Percentiles rank a stretch among this genome's conserved stretches.
Conservation (phyloP, 805 yeast genomes). For the Nakazawaea laoshanensis region DNA sequence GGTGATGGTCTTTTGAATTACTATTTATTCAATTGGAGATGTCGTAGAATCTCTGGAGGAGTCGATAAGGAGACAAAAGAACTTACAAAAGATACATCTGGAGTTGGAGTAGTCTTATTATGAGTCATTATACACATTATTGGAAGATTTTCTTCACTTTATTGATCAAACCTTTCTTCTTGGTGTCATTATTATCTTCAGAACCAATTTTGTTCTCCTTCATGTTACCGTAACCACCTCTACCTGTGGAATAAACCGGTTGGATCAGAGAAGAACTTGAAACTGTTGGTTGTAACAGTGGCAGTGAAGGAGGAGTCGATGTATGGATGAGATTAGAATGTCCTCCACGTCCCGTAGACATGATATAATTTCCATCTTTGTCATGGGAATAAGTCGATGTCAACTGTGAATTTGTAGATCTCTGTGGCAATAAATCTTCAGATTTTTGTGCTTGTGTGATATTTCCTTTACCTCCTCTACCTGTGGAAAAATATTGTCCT, state of each 20-base stretch:
- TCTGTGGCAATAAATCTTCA: slow-evolving; percentile 11
- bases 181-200: slow-evolving; percentile 32
- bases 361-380: slow-evolving; percentile 24
- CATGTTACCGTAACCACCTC: slow-evolving; percentile 53
- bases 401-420: slow-evolving; percentile 11
- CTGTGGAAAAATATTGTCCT: slow-evolving; percentile 16
- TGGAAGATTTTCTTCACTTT: slow-evolving; percentile 9
- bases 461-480: slow-evolving; percentile 29
- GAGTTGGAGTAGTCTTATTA: slow-evolving; percentile 85
- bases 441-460: slow-evolving; percentile 13
- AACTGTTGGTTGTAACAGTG: slow-evolving; percentile 24
- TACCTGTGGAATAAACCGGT: slow-evolving; percentile 39
- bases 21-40: slow-evolving; percentile 84
- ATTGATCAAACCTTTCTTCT: slow-evolving; percentile 3
- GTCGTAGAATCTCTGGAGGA: slow-evolving; percentile 80
- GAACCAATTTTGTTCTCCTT: slow-evolving; percentile 27
- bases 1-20: slow-evolving; percentile 93
- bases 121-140: slow-evolving; percentile 18
- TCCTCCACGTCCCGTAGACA: slow-evolving; percentile 53
- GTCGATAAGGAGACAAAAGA: slow-evolving; percentile 45
- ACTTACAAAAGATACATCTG: slow-evolving; percentile 56
- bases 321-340: slow-evolving; percentile 41
- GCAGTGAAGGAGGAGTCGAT: slow-evolving; percentile 34
- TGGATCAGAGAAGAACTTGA: slow-evolving; percentile 31
- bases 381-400: slow-evolving; percentile 20